Conservation (phyloP, 73 alveolate genomes). For the Tetrahymena elliotti region DNA sequence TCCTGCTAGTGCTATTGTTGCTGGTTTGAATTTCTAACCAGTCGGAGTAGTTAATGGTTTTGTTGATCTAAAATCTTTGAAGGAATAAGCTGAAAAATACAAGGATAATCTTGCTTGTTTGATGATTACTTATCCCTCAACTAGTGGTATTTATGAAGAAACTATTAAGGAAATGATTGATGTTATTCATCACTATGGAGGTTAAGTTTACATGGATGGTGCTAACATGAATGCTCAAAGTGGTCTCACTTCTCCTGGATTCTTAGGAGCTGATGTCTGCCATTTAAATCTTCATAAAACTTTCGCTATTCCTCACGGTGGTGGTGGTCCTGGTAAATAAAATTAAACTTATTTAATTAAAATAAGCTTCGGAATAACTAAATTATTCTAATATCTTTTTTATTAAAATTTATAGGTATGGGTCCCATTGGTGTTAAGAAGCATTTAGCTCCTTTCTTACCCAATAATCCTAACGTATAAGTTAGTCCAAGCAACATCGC, state of each 20-base stretch:
- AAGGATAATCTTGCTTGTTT: slow-evolving; percentile 65
- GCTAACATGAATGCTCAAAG: slow-evolving; percentile 89
- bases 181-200: slow-evolving; percentile 66
- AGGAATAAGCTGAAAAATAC: slow-evolving; percentile 52
- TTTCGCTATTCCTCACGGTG: slow-evolving; percentile 94
- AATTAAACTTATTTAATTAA: not conserved
- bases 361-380: not conserved
- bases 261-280: slow-evolving; percentile 90
- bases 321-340: slow-evolving; percentile 84
- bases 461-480: slow-evolving; percentile 42
- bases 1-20: slow-evolving; percentile 87
- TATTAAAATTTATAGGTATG: slow-evolving; percentile 48
- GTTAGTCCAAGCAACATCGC: slow-evolving; percentile 12
- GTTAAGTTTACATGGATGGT: slow-evolving; percentile 94
- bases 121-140: slow-evolving; percentile 93
- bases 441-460: slow-evolving; percentile 65
- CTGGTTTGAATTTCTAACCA: slow-evolving; percentile 66
- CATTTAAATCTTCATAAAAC: slow-evolving; percentile 60
- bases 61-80: slow-evolving; percentile 45
- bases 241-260: slow-evolving; percentile 90
- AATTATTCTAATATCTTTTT: not conserved
- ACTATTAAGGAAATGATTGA: slow-evolving; percentile 54
- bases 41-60: slow-evolving; percentile 38
- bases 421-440: slow-evolving; percentile 88
- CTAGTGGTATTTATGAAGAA: slow-evolving; percentile 90